These are phyloP conservation scores for Pseudisothecium myosuroides DNA, from an alignment of 225 moss, liverwort and hornwort genomes.

Conservation along the genomic window DNA sequence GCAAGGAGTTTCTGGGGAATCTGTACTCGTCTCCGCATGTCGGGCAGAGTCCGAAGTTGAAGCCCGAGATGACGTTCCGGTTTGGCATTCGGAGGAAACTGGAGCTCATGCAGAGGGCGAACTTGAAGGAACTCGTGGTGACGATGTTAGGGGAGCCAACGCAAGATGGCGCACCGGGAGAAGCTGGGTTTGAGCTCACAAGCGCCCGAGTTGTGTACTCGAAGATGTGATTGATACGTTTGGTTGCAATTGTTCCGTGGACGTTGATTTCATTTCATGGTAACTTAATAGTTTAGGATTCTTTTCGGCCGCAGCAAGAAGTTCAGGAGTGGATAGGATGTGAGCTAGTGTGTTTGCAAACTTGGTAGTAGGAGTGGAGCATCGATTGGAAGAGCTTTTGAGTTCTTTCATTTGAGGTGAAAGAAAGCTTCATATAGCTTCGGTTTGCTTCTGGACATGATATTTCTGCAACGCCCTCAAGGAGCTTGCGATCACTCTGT, in stretches of 20 bases:
- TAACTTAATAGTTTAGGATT: too few species aligned
- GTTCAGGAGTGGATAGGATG: not conserved
- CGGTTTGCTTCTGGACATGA: too few species aligned
- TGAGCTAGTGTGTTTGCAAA: not conserved
- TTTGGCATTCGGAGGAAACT: constrained; percentile 5
- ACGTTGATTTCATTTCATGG: not conserved
- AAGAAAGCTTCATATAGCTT: not conserved
- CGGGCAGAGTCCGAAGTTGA: not conserved
- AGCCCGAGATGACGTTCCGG: not conserved
- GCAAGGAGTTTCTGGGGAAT: constrained; percentile 12
- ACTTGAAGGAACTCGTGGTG: not conserved
- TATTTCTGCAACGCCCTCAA: too few species aligned
- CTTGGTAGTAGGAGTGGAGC: not conserved
- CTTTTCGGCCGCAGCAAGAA: not conserved
- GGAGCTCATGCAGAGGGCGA: not conserved
- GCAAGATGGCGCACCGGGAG: not conserved
- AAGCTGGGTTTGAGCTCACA: not conserved
- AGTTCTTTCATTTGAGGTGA: not conserved
- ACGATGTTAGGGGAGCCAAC: not conserved
- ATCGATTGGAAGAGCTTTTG: not conserved
- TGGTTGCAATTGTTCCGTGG: not conserved
- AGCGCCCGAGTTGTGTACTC: not conserved
- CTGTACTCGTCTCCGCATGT: not conserved
- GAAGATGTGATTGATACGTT: not conserved
- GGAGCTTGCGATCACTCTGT: not conserved